Evolutionary conservation across 331 rosid genomes (phyloP), one percentile per base, ranked within the genome.

Genomic region (Ulmus americana): DNA sequence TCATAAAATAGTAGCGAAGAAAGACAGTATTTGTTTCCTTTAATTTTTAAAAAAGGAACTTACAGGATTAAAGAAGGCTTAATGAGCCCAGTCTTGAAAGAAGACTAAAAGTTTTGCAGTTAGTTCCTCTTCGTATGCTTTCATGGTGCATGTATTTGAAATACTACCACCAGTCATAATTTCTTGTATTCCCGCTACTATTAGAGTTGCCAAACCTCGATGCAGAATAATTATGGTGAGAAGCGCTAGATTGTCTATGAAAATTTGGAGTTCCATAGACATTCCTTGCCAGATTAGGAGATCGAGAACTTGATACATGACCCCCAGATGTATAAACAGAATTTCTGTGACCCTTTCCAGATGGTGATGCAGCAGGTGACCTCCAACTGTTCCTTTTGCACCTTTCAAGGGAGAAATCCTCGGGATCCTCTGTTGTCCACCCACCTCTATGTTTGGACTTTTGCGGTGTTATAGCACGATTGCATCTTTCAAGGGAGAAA

Each of bases 141-240:
- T 9, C 20, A 20, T 55, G 6, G 40, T 58, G n/a, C 39, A 60
- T 41, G 43, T 41, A 60, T 3, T 15, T 1, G 61, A 39, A 49
- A 45, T 41, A 66, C 84, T 77, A 82, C 84, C 86, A 81, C 87
- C 87, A 52, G 45, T 67, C 67, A 61, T 81, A 62, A 70, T 59
- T 77, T 80, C 80, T 77, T 54, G 84, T 66, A 9, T 35, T 42
- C 45, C 82, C 82, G 63, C 73, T 83, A 8, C 53, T 59, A 45
- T 67, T 61, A 12, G 71, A 65, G 73, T 79, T 69, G 61, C 70
- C 80, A 80, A 78, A 86, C 81, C 91, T 82, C 7, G 82, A 71
- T 3, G 78, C 81, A 48, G 88, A 80, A 65, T 61, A 81, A 76
- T 84, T 64, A 55, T 68, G 83, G 42, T 68, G 76, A 73, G 51